A percentile compares a stretch with the other conserved stretches of the same genome.
Evolutionary conservation across 2,329 filamentous ascomycete species (phyloP).

Genomic region (Decorospora gaudefroyi): DNA sequence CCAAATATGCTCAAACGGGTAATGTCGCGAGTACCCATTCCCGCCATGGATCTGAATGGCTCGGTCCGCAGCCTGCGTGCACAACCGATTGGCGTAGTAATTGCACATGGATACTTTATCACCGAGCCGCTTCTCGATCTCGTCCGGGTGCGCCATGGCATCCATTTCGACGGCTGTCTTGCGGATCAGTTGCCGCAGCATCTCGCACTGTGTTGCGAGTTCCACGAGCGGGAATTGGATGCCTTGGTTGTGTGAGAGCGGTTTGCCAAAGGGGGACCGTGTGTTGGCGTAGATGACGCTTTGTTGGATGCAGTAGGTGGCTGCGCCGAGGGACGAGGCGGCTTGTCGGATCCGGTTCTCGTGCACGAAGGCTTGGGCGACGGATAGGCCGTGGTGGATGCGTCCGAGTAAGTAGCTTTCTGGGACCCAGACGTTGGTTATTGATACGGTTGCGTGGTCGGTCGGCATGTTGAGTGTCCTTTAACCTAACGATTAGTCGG

Average conservation of each 20-base stretch:
- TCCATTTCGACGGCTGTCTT: constrained; percentile 68
- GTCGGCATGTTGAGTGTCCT: constrained; percentile 69
- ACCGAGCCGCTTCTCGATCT: constrained; percentile 63
- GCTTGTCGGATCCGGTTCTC: constrained; percentile 70
- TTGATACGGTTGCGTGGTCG: constrained; percentile 64
- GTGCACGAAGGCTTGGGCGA: constrained; percentile 68
- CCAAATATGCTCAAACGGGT: constrained; percentile 68
- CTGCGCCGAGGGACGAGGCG: constrained; percentile 63
- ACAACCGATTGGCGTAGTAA: constrained; percentile 66
- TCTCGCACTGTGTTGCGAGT: constrained; percentile 64
- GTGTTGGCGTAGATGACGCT: constrained; percentile 61
- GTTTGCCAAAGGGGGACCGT: constrained; percentile 61
- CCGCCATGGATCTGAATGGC: constrained; percentile 67
- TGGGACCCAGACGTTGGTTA: constrained; percentile 63
- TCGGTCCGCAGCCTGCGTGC: constrained; percentile 63
- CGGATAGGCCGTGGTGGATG: constrained; percentile 59
- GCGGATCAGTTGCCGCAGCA: constrained; percentile 64
- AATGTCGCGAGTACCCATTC: constrained; percentile 62
- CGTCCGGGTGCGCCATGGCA: constrained; percentile 55
- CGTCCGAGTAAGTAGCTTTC: constrained; percentile 58
- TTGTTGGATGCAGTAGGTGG: constrained; percentile 63
- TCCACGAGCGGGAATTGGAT: constrained; percentile 69
- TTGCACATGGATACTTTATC: constrained; percentile 69
- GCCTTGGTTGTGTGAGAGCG: constrained; percentile 63
- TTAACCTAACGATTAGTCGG: constrained; percentile 6